Percentiles rank a stretch among this genome's conserved stretches.
Conservation (phyloP, 1,139 yeast species). For the Meyerozyma carpophila region DNA sequence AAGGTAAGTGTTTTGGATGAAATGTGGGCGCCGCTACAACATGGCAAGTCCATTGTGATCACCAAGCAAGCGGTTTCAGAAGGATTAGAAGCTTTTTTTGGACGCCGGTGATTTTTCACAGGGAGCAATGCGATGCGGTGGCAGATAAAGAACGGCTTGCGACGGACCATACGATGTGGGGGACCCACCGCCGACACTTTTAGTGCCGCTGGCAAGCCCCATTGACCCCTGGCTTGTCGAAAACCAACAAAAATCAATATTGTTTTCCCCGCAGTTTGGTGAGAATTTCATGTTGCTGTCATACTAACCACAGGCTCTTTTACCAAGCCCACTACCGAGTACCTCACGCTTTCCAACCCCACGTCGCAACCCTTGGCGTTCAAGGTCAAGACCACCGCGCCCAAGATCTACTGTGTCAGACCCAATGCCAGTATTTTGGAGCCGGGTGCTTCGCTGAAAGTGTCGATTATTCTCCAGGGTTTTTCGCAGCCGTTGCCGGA, state of each 20-base stretch:
- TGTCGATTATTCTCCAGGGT: slow-evolving; percentile 83
- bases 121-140: not conserved
- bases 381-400: slow-evolving; percentile 98
- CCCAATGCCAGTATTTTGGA: slow-evolving; percentile 83
- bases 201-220: not conserved
- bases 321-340: slow-evolving; percentile 66
- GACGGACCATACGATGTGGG: no score
- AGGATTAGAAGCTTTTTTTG: not conserved
- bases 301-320: slow-evolving; percentile 47
- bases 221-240: not conserved
- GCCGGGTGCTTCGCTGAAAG: slow-evolving; percentile 70
- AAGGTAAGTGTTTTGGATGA: slow-evolving; percentile 49
- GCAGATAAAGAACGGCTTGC: not conserved
- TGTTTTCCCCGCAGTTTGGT: not conserved
- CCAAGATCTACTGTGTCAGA: slow-evolving; percentile 91
- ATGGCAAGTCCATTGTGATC: no score
- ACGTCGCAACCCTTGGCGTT: slow-evolving; percentile 66
- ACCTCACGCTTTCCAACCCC: slow-evolving; percentile 63
- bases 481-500: slow-evolving; percentile 67
- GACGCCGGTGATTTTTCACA: not conserved
- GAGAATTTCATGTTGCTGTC: not conserved
- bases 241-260: no score
- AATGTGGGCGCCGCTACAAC: not conserved
- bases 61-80: not conserved
- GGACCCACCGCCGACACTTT: not conserved